These are phyloP conservation scores for Pseudocercospora macadamiae DNA, from an alignment of 2,329 filamentous ascomycete genomes.

Conservation along the genomic window DNA sequence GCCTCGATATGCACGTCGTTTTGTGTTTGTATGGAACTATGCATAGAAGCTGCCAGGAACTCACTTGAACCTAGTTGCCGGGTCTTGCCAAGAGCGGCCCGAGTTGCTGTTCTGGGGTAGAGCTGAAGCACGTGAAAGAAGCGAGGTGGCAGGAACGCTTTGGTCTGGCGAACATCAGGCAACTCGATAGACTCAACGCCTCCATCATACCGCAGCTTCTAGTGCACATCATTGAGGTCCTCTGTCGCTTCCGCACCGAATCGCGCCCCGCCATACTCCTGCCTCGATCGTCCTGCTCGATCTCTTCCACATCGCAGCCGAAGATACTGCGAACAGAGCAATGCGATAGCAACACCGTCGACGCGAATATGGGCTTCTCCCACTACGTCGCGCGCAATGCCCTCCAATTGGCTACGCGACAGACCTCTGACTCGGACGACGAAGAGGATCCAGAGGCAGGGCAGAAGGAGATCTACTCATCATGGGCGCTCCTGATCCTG, in stretches of 20 bases:
- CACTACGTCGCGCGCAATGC: slow-evolving; percentile 28
- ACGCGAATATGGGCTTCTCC: slow-evolving; percentile 34
- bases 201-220: background rate
- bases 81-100: background rate
- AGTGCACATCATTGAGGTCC: too few relatives aligned
- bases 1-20: too few relatives aligned
- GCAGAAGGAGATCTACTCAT: slow-evolving; percentile 91
- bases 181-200: background rate
- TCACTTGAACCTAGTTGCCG: background rate
- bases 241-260: background rate
- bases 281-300: background rate
- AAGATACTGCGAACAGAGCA: slow-evolving; percentile 16
- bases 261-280: background rate
- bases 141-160: background rate
- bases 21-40: too few relatives aligned
- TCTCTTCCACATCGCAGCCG: slow-evolving; percentile 1
- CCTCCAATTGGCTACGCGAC: slow-evolving; percentile 41
- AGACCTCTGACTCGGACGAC: slow-evolving; percentile 51
- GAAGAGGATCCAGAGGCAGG: slow-evolving; percentile 73
- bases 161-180: too few relatives aligned
- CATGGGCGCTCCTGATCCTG: slow-evolving; percentile 96
- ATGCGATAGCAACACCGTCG: slow-evolving; percentile 31
- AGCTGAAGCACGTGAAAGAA: background rate
- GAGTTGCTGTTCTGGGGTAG: background rate
- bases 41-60: slow-evolving; percentile 14